Percentiles rank a stretch among this genome's conserved stretches.
These are phyloP conservation scores for Bertia moriformis DNA, from an alignment of 2,329 filamentous ascomycete species.

Conservation along the genomic window DNA sequence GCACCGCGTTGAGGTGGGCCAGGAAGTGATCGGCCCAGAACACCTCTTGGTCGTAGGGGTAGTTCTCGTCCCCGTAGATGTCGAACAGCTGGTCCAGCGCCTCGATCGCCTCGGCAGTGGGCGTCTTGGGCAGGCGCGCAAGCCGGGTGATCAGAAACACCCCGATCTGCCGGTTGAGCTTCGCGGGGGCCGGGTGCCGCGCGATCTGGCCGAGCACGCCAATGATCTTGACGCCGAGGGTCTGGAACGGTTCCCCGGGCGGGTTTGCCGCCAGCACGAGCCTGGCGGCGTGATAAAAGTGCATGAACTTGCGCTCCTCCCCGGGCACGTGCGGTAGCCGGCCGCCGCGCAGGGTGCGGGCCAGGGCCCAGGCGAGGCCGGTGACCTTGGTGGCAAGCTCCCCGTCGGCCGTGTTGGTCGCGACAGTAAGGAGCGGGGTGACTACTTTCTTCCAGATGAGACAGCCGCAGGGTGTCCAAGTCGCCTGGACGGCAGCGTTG, in stretches of 20 bases:
- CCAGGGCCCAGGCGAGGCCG: conserved; percentile 50
- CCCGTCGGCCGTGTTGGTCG: conserved; percentile 46
- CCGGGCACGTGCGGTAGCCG: conserved; percentile 28
- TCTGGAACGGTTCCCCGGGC: conserved; percentile 40
- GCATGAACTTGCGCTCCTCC: conserved; percentile 49
- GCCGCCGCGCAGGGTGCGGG: conserved; percentile 37
- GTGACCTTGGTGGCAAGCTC: conserved; percentile 47
- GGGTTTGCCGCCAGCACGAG: conserved; percentile 14
- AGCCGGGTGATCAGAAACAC: conserved; percentile 45
- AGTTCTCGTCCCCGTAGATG: conserved; percentile 47
- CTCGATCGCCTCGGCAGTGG: conserved; percentile 44
- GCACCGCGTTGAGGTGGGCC: conserved; percentile 36
- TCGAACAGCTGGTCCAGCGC: conserved; percentile 54
- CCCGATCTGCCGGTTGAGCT: conserved; percentile 46
- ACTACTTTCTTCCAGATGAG: conserved; percentile 43
- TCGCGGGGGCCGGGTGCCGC: conserved; percentile 32
- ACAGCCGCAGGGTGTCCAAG: conserved; percentile 37
- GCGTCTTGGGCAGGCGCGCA: conserved; percentile 30
- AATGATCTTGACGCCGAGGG: conserved; percentile 50
- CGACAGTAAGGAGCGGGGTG: conserved; percentile 38
- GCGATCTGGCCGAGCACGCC: conserved; percentile 52
- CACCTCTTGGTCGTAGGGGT: conserved; percentile 41
- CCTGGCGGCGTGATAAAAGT: conserved; percentile 46
- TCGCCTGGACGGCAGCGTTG: conserved; percentile 31
- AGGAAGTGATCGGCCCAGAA: conserved; percentile 50